Base-by-base conservation (phyloP, 2,329 filamentous ascomycete genomes). In the Curvularia spicifera region DNA sequence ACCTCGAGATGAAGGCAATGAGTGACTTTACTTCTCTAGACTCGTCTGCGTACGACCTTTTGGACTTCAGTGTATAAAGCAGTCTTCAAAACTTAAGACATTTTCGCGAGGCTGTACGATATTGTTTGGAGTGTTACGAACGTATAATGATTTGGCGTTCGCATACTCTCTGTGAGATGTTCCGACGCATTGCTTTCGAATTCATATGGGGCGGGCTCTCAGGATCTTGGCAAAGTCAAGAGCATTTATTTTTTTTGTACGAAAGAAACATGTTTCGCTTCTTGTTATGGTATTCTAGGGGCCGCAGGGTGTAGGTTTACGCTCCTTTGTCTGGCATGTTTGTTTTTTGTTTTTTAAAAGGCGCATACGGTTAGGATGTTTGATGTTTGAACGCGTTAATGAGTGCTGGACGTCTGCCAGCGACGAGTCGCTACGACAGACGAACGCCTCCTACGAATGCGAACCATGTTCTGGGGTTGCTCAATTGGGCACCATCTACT, bases 1-100 rank as follows among this genome's bases (percentile, higher is more conserved):
- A 77, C 20, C 71, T 77, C 20, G 74, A 76, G 63, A 74, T 77
- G 73, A 74, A 76, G 56, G 74, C 74, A 1, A 74, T 77, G 69
- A 65, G 66, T 46, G 74, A 76, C 12, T 75, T 74, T 46, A 66
- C 71, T 20, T 70, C 67, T 6, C 52, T 72, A 10, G 73, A 77
- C 54, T 63, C 64, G 10, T 62, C 57, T 29, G 64, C 60, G 12
- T 76, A 73, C 59, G 73, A 76, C 49, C 71, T 76, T 40, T 63
- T 77, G 59, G 72, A 76, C 61, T 77, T 77, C 51, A 67, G 55
- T 46, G 62, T 71, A 57, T 75, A 68, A 62, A 64, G 37, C n/a
- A 48, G 35, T 51, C 42, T 24, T 39, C 28, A 20, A 26, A n/a
- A 40, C 50, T 26, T 37, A 50, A 44, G 35, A 40, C 50, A 47